Base-by-base conservation (phyloP, 495 filamentous ascomycete genomes). In the Sordaria brevicollis region DNA sequence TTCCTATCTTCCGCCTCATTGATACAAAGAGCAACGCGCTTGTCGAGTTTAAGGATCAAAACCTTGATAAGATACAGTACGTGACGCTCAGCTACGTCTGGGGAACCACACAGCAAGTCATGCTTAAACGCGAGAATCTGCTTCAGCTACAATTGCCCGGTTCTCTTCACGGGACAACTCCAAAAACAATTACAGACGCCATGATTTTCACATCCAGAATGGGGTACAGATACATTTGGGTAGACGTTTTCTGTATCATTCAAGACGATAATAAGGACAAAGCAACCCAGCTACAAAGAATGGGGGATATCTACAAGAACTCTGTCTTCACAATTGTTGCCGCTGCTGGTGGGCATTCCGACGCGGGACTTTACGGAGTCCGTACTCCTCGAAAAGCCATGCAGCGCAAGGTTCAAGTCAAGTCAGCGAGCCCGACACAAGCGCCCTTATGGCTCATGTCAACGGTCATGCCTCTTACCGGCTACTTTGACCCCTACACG, bases 201-300 rank as follows among this genome's bases (percentile, higher is more conserved):
- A 78, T 78, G 57, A 25, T 19, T 0, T 67, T 77, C 2, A 73
- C 73, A 11, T 70, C 31, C 9, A 6, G 41, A 4, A 70, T 80
- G 8, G 75, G 69, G 1, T 15, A 74, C 13, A 10, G n/a, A 1
- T 76, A 77, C 43, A 68, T 81, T 11, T 81, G 79, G 79, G 73
- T 81, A 15, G 79, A 81, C 65, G 65, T 70, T 9, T 67, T 81
- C 21, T 83, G 80, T 69, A 81, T 82, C 25, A 43, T 76, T 2
- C 78, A 82, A 68, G 75, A 80, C 35, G 71, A 76, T 25, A 69
- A 37, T 2, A 29, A 68, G 3, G 72, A 77, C 17, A 78, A 79
- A 17, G 68, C 73, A 8, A 2, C 62, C 15, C 76, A 81, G 36
- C 70, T 82, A 19, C 70, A 67, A 25, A 70, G 68, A 1, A 82